Evolutionary conservation across 2,329 filamentous ascomycete genomes (phyloP).

Genomic region (Colletotrichum chrysophilum): DNA sequence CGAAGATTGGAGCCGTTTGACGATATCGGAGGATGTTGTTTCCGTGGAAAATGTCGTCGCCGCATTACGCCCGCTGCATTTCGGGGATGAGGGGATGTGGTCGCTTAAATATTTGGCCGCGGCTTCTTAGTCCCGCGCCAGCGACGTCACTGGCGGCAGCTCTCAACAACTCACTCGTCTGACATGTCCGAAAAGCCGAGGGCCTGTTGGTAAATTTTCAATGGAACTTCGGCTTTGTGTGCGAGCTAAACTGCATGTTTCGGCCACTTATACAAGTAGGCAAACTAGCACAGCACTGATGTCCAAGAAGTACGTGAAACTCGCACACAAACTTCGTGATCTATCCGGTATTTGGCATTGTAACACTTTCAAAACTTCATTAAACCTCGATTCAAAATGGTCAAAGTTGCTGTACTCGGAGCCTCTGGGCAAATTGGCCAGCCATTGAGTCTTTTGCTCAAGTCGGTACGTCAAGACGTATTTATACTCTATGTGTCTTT

Average conservation of each 20-base stretch:
- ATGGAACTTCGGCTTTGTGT: neutral
- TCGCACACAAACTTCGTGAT: neutral
- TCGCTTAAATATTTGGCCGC: conserved; percentile 8
- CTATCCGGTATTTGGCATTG: neutral
- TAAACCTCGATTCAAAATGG: neutral
- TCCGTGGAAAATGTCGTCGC: neutral
- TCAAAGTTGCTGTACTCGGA: conserved; percentile 3
- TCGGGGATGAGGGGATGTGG: neutral
- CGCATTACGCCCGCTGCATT: neutral
- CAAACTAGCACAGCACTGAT: neutral
- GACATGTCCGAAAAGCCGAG: neutral
- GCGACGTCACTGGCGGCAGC: neutral
- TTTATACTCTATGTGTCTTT: neutral
- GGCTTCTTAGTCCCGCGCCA: conserved; percentile 4
- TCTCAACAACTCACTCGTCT: neutral
- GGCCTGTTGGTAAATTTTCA: neutral
- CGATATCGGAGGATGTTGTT: neutral
- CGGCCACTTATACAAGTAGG: neutral
- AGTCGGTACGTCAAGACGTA: neutral
- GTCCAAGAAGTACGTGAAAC: neutral
- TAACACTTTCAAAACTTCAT: neutral
- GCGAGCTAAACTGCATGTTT: neutral
- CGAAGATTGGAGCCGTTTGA: neutral
- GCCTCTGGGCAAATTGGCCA: conserved; percentile 10
- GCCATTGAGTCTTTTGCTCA: conserved; percentile 6